phyloP scores from a whole-genome alignment of 306 rosid genomes.

The Trifolium fragiferum region DNA sequence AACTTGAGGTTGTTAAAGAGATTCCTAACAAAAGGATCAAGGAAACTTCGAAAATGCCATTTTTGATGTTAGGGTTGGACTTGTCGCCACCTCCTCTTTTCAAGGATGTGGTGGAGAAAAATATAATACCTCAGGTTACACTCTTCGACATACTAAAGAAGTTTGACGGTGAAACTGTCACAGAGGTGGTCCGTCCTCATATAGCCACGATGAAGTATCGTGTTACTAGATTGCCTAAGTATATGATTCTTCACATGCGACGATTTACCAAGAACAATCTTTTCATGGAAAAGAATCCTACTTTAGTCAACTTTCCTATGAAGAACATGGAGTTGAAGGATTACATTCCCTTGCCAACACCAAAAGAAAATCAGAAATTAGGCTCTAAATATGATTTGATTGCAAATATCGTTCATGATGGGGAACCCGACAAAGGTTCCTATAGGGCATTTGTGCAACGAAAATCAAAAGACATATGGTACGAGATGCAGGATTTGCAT shows the following conservation, averaged over 20 bases:
- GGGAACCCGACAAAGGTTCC: slow-evolving; percentile 88
- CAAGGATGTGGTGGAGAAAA: slow-evolving; percentile 96
- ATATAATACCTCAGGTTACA: slow-evolving; percentile 98
- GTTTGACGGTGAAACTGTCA: slow-evolving; percentile 89
- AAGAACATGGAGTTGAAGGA: slow-evolving; percentile 95
- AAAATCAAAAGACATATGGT: slow-evolving; percentile 93
- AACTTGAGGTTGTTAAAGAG: slow-evolving; percentile 93
- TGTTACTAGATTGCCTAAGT: slow-evolving; percentile 83
- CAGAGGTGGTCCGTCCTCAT: slow-evolving; percentile 94
- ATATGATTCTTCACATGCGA: slow-evolving; percentile 88
- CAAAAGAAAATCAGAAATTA: slow-evolving; percentile 71
- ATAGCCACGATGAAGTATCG: slow-evolving; percentile 88
- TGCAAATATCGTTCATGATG: slow-evolving; percentile 92
- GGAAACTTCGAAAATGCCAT: slow-evolving; percentile 79
- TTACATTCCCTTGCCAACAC: slow-evolving; percentile 87
- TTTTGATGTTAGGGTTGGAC: slow-evolving; percentile 96
- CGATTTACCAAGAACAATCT: slow-evolving; percentile 93
- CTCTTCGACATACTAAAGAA: slow-evolving; percentile 92
- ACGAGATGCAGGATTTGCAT: slow-evolving; percentile 94
- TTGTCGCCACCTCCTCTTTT: slow-evolving; percentile 96
- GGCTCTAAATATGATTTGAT: slow-evolving; percentile 90
- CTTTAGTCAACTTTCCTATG: slow-evolving; percentile 96
- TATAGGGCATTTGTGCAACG: slow-evolving; percentile 92
- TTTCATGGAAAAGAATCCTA: slow-evolving; percentile 97
- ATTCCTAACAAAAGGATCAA: slow-evolving; percentile 57